Base-by-base conservation (phyloP, 2,329 filamentous ascomycete genomes). In the Fusarium sp. region DNA sequence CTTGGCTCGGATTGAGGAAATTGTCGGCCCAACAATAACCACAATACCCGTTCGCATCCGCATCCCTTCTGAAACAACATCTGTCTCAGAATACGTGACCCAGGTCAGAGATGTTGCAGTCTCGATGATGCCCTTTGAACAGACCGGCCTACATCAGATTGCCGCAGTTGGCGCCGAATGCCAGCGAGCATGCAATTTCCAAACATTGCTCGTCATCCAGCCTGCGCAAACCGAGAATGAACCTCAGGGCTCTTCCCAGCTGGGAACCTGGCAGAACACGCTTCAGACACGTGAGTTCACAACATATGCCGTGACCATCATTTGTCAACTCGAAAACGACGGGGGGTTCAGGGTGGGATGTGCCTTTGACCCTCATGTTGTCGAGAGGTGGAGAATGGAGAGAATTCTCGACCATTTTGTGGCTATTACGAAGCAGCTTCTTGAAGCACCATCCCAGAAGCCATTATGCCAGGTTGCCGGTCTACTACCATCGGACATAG, bases 11-110 rank as follows among this genome's bases (percentile, higher is more conserved):
- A 68, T 80, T 1, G 71, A 74, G 7, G 56, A 65, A 2, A 73
- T 79, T 8, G 53, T 69, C 5, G 78, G 76, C 2, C 76, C 78
- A 4, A 74, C 74, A 1, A 76, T 80, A 26, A 71, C 74, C 15
- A 77, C 76, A 6, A 65, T 80, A 0, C 77, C 77, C 7, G 46
- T 77, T 2, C 65, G 75, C 9, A 31, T 57, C 3, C 54, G 45
- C 14, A 38, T 57, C 24, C 54, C 54, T 44, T 22, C 24, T 4
- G 31, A 44, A 10, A 21, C 21, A 22, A n/a, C n/a, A 17, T 42
- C 49, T 22, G 9, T 52, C 10, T 52, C 49, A 14, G 50, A 43
- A 2, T 53, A 17, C 9, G 14, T 34, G 6, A 24, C 5, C 4
- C 13, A n/a, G 2, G 24, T 52, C 26, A 15, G 21, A 7, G 26